A percentile compares a stretch with the other conserved stretches of the same genome.
phyloP scores from a whole-genome alignment of 108 stramenopile species.

The Pelagomonas calceolata region DNA sequence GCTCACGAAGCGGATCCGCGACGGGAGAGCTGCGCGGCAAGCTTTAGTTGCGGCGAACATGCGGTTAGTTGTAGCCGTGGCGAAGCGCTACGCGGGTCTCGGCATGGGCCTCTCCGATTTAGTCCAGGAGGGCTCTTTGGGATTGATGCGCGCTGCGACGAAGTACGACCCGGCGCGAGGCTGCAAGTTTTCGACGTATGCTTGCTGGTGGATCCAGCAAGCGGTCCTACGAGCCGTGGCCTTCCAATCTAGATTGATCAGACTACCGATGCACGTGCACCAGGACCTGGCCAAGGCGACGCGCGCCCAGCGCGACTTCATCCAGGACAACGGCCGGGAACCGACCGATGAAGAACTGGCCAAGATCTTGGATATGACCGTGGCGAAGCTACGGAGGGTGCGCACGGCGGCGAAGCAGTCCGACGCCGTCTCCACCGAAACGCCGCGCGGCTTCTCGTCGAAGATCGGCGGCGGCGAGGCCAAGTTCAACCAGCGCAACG shows the following conservation, averaged over 20 bases:
- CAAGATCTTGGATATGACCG: constrained; percentile 42
- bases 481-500: neutral
- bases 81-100: constrained; percentile 32
- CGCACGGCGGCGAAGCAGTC: constrained; percentile 11
- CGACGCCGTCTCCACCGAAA: neutral
- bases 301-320: constrained; percentile 58
- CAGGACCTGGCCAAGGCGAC: constrained; percentile 57
- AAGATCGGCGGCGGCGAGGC: neutral
- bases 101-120: constrained; percentile 54
- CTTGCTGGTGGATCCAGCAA: constrained; percentile 98
- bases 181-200: constrained; percentile 82
- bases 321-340: constrained; percentile 53
- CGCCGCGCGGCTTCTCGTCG: neutral
- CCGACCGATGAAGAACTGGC: constrained; percentile 65
- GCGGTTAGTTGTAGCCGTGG: constrained; percentile 63
- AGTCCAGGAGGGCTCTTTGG: constrained; percentile 81
- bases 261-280: constrained; percentile 81
- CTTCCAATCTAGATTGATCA: constrained; percentile 75
- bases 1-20: neutral
- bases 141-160: constrained; percentile 77
- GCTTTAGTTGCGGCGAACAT: constrained; percentile 60
- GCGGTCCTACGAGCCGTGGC: constrained; percentile 83
- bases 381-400: constrained; percentile 42
- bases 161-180: constrained; percentile 76
- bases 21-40: constrained; percentile 4